Base-by-base conservation (phyloP, 352 stramenopile species). In the Hyaloperonospora arabidopsidis region DNA sequence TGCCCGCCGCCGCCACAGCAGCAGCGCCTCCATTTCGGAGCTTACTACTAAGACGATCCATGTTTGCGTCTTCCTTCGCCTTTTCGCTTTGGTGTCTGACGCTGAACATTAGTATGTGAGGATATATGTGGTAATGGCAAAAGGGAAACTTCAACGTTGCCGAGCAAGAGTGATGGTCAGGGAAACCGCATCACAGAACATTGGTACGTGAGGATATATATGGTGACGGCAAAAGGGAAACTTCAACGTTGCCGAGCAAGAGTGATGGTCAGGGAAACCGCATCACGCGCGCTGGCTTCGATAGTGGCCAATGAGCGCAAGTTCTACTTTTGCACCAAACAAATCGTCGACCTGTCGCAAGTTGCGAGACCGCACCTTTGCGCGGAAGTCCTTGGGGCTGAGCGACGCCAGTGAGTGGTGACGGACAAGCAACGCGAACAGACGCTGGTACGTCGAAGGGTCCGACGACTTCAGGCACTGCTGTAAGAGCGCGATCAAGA, bases 341-440 rank as follows among this genome's bases (percentile, higher is more conserved):
- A 45, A 34, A 4, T 64, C 45, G 38, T 69, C 63, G 5, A 74
- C 48, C 8, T 74, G 52, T 14, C 74, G 70, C 21, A 89, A 54
- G 38, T 78, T 67, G 49, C 65, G 73, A 22, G 72, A 57, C 12
- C 76, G 74, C 22, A 89, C 61, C 47, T 72, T 69, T 36, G 59
- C 51, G 15, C 79, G 76, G 45, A 89, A 87, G 22, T 78, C 65
- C 57, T 79, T 86, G 2, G 79, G 72, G 8, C 59, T 54, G 5
- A 87, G 63, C 7, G 47, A 58, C 0, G 53, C 60, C 7, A 89
- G 53, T 18, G 49, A 61, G 10, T 38, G 39, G 21, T 76, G 63
- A 3, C 10, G 49, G 0, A 80, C 56, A 5, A 88, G 50, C 12
- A 63, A 32, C 1, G 34, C 29, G 2, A 73, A 45, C 1, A 86